phyloP scores from a whole-genome alignment of 176 grass and related monocot species.

The Hsuehochloa calcarea region DNA sequence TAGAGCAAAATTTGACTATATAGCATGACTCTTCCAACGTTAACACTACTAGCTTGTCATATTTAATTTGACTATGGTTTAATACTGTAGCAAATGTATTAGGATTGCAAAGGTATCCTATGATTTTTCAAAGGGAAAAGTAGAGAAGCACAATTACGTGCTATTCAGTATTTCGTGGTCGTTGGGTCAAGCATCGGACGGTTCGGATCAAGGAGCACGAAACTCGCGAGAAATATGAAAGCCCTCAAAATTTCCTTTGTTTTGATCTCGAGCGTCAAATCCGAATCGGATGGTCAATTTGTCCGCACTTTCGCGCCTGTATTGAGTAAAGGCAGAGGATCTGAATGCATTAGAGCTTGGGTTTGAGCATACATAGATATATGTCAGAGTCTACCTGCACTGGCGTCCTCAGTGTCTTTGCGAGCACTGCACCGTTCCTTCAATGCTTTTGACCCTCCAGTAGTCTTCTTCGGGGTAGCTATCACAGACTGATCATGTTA shows the following conservation, averaged over 20 bases:
- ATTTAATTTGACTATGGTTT: not conserved
- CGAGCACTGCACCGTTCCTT: not conserved
- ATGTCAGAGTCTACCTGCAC: not conserved
- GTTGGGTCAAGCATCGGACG: not conserved
- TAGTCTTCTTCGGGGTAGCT: not conserved
- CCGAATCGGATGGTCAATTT: not conserved
- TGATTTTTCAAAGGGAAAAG: not conserved
- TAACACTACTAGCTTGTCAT: not conserved
- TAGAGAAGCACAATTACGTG: not conserved
- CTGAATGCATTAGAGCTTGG: not conserved
- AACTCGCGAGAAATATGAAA: not conserved
- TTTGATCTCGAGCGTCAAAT: not conserved
- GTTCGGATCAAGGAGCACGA: not conserved
- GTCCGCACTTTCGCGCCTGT: not conserved
- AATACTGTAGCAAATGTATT: no score
- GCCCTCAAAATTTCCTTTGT: not conserved
- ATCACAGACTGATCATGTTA: slow-evolving; percentile 6
- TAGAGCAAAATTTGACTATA: no score
- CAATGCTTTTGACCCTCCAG: slow-evolving; percentile 17
- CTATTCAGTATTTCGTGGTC: not conserved
- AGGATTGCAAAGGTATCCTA: not conserved
- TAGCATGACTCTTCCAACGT: not conserved
- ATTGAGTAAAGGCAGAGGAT: not conserved
- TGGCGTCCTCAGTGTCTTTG: not conserved
- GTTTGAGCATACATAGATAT: not conserved